Base-by-base conservation (phyloP, 257 asterid species). In the Solanum appendiculatum region DNA sequence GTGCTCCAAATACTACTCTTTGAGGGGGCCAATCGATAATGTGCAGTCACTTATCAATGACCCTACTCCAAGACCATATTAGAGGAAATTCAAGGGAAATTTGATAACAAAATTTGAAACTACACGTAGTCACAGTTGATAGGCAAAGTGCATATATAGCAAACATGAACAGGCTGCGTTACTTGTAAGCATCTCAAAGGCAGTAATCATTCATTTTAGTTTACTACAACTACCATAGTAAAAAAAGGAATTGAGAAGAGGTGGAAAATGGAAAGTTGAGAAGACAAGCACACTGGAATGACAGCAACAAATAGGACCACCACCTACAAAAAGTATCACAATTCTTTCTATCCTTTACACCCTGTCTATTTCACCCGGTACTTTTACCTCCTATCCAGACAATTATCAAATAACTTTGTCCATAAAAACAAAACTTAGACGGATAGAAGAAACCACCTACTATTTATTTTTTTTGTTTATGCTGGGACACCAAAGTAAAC, bases 291-390 rank as follows among this genome's bases (percentile, higher is more conserved):
- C 86, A 64, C 80, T 15, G 37, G 78, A 63, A 64, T 60, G 86
- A 31, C 40, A 64, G 78, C 56, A 84, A 84, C 40, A 84, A 64
- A 64, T 80, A 64, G 86, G 86, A 84, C 86, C 86, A 84, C 86
- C 81, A 40, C 86, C 80, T n/a, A 64, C 64, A 40, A 40, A 84
- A 64, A 40, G 81, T 40, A 8, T 31, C 42, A 46, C 56, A 40
- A 15, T 40, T 84, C 69, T n/a, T 60, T 60, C 58, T 29, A 80
- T 29, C 40, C 66, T 46, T 78, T 44, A n/a, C 40, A 27, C 16
- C 15, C 6, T 8, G 39, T 27, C 42, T 20, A 48, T 48, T 80
- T 29, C 42, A 44, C 5, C 40, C 25, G 15, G 27, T 44, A 44
- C 25, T 16, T 80, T 16, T 18, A 46, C 18, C 66, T 46, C 16